phyloP scores from a whole-genome alignment of 306 rosid genomes.

The Malus sylvestris region DNA sequence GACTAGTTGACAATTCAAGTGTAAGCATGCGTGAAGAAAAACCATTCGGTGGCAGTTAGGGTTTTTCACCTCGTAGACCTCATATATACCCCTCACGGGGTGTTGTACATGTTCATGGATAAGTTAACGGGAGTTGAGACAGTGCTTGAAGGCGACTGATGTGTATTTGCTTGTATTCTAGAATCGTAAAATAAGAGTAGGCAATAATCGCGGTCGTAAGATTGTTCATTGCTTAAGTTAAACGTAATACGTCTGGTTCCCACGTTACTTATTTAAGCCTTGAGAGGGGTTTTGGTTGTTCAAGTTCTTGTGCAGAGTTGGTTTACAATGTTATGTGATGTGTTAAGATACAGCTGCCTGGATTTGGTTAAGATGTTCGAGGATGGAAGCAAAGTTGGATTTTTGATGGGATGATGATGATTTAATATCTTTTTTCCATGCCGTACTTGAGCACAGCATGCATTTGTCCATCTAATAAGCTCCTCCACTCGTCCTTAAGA shows the following conservation, averaged over 20 bases:
- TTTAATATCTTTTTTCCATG: no score
- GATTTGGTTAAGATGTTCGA: background rate
- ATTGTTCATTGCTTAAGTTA: background rate
- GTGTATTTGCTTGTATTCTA: background rate
- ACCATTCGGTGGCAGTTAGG: slow-evolving; percentile 9
- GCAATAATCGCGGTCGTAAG: background rate
- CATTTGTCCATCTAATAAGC: no score
- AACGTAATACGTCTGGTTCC: background rate
- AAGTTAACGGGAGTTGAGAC: background rate
- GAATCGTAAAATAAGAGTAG: slow-evolving; percentile 8
- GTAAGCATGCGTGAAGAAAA: background rate
- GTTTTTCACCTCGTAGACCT: slow-evolving; percentile 17
- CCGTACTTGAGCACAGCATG: no score
- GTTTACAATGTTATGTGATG: background rate
- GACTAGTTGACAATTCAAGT: background rate
- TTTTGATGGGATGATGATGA: no score
- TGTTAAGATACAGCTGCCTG: background rate
- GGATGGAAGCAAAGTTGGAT: background rate
- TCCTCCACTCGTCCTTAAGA: no score
- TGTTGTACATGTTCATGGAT: slow-evolving; percentile 30
- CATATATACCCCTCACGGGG: background rate
- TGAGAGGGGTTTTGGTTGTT: background rate
- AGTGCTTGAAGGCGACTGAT: background rate
- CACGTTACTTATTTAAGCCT: background rate
- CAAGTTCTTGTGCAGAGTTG: background rate